Conservation (phyloP, 441 rosid species). For the Erysimum pusillum region DNA sequence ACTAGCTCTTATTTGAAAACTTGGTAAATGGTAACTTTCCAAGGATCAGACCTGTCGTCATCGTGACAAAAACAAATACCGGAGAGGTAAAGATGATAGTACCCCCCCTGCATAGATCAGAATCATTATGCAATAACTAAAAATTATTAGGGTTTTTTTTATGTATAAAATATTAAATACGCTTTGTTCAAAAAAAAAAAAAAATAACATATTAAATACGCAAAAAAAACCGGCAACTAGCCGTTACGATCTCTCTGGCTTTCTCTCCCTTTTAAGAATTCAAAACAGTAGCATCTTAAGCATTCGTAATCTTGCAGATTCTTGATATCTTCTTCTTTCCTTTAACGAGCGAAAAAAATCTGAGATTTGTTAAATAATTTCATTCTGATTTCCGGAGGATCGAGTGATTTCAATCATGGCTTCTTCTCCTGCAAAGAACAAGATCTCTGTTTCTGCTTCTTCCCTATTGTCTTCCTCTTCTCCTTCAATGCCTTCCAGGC, state of each 20-base stretch:
- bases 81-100: too few relatives aligned
- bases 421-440: conserved; percentile 50
- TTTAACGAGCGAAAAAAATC: conserved; percentile 10
- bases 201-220: too few relatives aligned
- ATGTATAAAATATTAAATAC: too few relatives aligned
- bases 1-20: too few relatives aligned
- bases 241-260: conserved; percentile 37
- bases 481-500: conserved; percentile 48
- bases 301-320: conserved; percentile 40
- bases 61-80: too few relatives aligned
- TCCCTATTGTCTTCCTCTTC: conserved; percentile 36
- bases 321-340: conserved; percentile 37
- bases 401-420: conserved; percentile 52
- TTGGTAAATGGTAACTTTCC: too few relatives aligned
- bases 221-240: conserved; percentile 17
- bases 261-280: conserved; percentile 19
- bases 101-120: too few relatives aligned
- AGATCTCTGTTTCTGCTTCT: conserved; percentile 12
- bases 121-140: too few relatives aligned
- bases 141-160: too few relatives aligned
- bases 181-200: too few relatives aligned
- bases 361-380: conserved; percentile 12
- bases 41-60: too few relatives aligned
- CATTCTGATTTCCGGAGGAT: neutral
- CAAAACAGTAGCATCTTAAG: conserved; percentile 22